Conservation (phyloP, 2,329 filamentous ascomycete species). For the Salinomyces thailandicus region DNA sequence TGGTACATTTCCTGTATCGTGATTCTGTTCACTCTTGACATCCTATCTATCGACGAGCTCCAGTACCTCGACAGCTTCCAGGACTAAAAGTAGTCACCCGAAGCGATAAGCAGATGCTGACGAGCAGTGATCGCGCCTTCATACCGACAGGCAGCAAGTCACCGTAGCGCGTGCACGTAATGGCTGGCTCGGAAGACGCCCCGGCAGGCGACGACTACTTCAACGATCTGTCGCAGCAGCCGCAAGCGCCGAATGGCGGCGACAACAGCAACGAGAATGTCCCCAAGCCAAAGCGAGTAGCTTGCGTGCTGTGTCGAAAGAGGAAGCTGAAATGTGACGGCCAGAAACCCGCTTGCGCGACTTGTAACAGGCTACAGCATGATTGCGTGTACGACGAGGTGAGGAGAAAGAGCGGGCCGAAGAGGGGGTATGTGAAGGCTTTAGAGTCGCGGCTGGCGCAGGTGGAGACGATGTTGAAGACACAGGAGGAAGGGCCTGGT, state of each 20-base stretch:
- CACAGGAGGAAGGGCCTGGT: constrained; percentile 38
- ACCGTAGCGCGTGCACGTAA: too few species aligned
- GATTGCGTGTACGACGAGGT: constrained; percentile 86
- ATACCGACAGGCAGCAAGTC: too few species aligned
- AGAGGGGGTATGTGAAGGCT: constrained; percentile 88
- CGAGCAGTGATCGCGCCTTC: too few species aligned
- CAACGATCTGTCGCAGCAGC: constrained; percentile 45
- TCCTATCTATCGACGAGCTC: too few species aligned
- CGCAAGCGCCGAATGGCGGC: constrained; percentile 37
- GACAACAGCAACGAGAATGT: constrained; percentile 41
- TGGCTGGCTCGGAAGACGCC: constrained; percentile 14
- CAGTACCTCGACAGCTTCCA: too few species aligned
- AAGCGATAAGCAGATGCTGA: too few species aligned
- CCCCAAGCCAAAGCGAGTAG: constrained; percentile 64
- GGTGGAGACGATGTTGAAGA: constrained; percentile 83
- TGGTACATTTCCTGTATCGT: too few species aligned
- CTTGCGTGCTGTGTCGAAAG: constrained; percentile 87
- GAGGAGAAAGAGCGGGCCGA: constrained; percentile 86
- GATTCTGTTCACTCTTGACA: too few species aligned
- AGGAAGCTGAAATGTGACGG: constrained; percentile 89
- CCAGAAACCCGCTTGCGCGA: constrained; percentile 71
- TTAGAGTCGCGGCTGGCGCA: constrained; percentile 78
- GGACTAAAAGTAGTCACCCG: too few species aligned
- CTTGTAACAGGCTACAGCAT: constrained; percentile 77
- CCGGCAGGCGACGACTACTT: constrained; percentile 38